Percentiles rank a stretch among this genome's conserved stretches.
Evolutionary conservation across 768 basidiomycete genomes (phyloP).

Genomic region (Pulveroboletus ravenelii): DNA sequence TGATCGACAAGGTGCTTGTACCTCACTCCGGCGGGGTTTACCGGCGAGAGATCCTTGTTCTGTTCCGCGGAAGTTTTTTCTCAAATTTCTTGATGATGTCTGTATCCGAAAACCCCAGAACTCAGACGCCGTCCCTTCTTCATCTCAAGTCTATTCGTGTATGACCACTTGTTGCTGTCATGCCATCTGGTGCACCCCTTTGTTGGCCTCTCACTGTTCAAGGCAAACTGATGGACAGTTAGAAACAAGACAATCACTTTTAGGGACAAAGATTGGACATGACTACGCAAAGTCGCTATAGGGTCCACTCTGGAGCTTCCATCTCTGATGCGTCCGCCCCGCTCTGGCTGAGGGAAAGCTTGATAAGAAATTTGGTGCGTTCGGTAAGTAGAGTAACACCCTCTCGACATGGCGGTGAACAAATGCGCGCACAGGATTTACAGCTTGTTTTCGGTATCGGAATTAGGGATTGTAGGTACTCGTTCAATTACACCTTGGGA

Average conservation of each 20-base stretch:
- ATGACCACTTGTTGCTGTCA: no score
- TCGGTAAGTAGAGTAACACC: conserved; percentile 7
- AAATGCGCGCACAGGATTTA: conserved; percentile 47
- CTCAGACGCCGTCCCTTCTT: conserved; percentile 35
- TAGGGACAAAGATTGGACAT: conserved; percentile 4
- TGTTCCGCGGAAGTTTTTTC: no score
- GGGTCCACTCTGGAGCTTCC: neutral
- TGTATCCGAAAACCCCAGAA: no score
- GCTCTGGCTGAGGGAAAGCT: conserved; percentile 22
- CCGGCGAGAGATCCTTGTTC: no score
- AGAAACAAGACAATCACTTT: neutral
- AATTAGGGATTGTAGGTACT: neutral
- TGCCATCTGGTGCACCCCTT: neutral
- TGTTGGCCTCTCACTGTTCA: neutral
- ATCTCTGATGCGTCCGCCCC: neutral
- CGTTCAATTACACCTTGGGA: neutral
- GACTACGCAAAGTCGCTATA: conserved; percentile 14
- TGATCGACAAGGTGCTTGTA: no score
- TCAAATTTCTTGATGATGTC: no score
- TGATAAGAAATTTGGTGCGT: conserved; percentile 21
- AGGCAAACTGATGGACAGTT: neutral
- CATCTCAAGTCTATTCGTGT: conserved; percentile 50
- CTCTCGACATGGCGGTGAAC: neutral
- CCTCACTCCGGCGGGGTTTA: no score
- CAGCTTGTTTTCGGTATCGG: conserved; percentile 61